A percentile compares a stretch with the other conserved stretches of the same genome.
These are phyloP conservation scores for Starmera amethionina DNA, from an alignment of 805 yeast genomes.

Conservation along the genomic window DNA sequence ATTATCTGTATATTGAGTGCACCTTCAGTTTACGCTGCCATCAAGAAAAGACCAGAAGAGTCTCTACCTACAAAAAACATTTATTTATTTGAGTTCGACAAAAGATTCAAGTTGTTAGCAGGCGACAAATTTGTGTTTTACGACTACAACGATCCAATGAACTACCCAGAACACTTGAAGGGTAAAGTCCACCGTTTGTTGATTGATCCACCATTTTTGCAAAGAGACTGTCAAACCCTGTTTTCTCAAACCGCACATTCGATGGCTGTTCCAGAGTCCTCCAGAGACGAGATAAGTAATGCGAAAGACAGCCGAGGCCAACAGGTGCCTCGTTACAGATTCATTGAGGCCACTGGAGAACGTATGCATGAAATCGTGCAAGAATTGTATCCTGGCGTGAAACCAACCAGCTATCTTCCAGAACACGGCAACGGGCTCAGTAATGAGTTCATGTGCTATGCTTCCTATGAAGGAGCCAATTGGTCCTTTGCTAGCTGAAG, in stretches of 20 bases:
- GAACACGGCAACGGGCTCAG: constrained; percentile 79
- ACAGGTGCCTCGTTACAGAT: constrained; percentile 25
- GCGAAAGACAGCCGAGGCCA: constrained; percentile 6
- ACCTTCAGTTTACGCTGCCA: constrained; percentile 86
- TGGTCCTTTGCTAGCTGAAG: constrained; percentile 41
- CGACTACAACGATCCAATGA: constrained; percentile 64
- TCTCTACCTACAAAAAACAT: constrained; percentile 58
- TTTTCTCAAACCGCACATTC: constrained; percentile 53
- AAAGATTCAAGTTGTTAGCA: constrained; percentile 63
- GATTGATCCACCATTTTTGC: constrained; percentile 85
- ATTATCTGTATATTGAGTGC: constrained; percentile 76
- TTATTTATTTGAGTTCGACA: constrained; percentile 71
- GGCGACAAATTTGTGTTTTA: constrained; percentile 64
- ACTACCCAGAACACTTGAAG: constrained; percentile 44
- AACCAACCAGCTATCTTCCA: constrained; percentile 61
- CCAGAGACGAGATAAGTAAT: constrained; percentile 29
- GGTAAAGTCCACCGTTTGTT: constrained; percentile 62
- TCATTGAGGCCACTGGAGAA: constrained; percentile 84
- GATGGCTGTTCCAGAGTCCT: constrained; percentile 34
- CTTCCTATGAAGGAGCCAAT: constrained; percentile 56
- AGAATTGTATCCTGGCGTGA: constrained; percentile 52
- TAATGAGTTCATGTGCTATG: constrained; percentile 83
- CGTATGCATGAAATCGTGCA: constrained; percentile 63
- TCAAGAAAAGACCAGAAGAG: constrained; percentile 39
- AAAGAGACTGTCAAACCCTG: constrained; percentile 71